phyloP scores from a whole-genome alignment of 306 rosid species.

The Abrus precatorius region DNA sequence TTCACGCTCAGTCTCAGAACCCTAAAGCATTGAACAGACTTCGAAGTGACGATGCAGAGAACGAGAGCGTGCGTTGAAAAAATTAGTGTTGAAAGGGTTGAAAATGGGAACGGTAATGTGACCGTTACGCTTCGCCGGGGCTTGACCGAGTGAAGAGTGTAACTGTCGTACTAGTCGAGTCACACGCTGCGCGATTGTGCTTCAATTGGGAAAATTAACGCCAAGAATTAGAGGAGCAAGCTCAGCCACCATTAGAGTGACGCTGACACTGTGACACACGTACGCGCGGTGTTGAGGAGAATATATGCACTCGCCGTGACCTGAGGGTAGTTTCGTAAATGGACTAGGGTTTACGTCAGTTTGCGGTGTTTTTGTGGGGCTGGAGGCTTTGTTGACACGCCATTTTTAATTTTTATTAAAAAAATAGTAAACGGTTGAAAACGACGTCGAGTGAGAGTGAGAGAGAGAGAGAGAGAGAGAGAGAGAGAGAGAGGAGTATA shows the following conservation, averaged over 20 bases:
- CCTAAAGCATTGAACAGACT: constrained; percentile 19
- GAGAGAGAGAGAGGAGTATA: not conserved
- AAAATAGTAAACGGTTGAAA: constrained; percentile 36
- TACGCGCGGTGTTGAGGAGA: constrained; percentile 50
- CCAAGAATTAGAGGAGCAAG: constrained; percentile 31
- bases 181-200: constrained; percentile 49
- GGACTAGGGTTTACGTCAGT: not conserved
- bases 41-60: not conserved
- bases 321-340: constrained; percentile 48
- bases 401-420: not conserved
- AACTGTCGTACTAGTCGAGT: constrained; percentile 57
- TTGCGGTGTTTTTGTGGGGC: constrained; percentile 33
- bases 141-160: constrained; percentile 59
- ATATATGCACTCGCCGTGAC: constrained; percentile 44
- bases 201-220: constrained; percentile 34
- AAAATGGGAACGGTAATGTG: constrained; percentile 54
- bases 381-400: constrained; percentile 43
- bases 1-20: constrained; percentile 31
- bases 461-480: not conserved
- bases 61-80: not conserved
- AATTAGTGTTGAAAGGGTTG: not conserved
- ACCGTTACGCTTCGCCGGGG: constrained; percentile 63
- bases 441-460: constrained; percentile 16
- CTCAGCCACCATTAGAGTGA: constrained; percentile 19
- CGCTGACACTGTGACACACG: not conserved